Conservation (phyloP, 768 basidiomycete species). For the Serendipita vermifera region DNA sequence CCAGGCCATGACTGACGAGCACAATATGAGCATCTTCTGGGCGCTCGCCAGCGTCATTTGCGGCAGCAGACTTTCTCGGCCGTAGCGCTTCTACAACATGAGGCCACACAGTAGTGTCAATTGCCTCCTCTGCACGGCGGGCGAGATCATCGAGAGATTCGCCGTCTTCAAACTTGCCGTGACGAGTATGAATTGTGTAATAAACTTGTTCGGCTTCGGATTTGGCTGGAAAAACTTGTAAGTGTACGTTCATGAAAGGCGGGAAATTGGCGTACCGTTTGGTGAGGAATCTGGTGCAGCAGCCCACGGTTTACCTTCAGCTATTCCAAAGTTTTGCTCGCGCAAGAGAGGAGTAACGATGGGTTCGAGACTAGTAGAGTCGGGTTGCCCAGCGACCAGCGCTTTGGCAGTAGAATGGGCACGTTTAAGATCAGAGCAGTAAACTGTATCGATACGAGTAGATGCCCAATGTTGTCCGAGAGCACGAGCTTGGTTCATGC, state of each 20-base stretch:
- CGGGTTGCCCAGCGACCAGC: conserved; percentile 33
- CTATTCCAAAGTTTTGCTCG: conserved; percentile 39
- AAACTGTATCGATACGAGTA: conserved; percentile 40
- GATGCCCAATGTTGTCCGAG: conserved; percentile 40
- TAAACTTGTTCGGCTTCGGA: conserved; percentile 2
- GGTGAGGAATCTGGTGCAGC: conserved; percentile 9
- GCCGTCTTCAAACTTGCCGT: conserved; percentile 52
- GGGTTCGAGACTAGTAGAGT: not conserved
- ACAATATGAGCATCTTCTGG: conserved; percentile 40
- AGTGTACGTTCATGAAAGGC: not conserved
- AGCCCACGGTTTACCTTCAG: conserved; percentile 48
- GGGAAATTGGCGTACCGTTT: not conserved
- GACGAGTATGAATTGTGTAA: conserved; percentile 19
- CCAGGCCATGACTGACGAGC: conserved; percentile 63
- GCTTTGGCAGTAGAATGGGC: conserved; percentile 49
- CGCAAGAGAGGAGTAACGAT: not conserved
- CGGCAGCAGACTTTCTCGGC: too few species aligned
- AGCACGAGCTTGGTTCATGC: conserved; percentile 46
- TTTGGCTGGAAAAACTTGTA: too few species aligned
- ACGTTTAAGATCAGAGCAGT: conserved; percentile 55
- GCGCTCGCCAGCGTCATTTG: conserved; percentile 20
- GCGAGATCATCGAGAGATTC: conserved; percentile 56
- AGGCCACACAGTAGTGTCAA: conserved; percentile 43
- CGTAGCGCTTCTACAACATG: conserved; percentile 28
- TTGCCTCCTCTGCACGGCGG: conserved; percentile 36